Percentiles rank a stretch among this genome's conserved stretches.
Evolutionary conservation across 768 basidiomycete genomes (phyloP).

Genomic region (Podaxis carcinomalis): DNA sequence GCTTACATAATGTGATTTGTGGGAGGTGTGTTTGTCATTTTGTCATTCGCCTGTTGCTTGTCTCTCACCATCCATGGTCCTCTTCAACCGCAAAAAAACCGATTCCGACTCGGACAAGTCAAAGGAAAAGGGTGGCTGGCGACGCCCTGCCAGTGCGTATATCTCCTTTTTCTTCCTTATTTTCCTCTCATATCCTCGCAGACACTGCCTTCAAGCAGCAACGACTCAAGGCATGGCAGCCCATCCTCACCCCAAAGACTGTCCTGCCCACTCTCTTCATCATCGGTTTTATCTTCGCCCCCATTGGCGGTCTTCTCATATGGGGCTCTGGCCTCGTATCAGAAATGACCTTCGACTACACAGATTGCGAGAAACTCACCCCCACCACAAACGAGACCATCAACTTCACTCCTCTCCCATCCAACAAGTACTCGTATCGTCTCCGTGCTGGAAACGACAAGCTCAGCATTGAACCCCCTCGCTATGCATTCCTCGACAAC

Average conservation of each 20-base stretch:
- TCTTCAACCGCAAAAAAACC: constrained; percentile 55
- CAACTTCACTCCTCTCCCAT: constrained; percentile 51
- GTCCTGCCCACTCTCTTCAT: constrained; percentile 96
- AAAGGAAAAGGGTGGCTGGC: constrained; percentile 86
- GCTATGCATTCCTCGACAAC: constrained; percentile 71
- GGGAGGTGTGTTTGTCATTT: not conserved
- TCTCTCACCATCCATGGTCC: constrained; percentile 37
- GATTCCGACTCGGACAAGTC: constrained; percentile 34
- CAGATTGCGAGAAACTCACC: constrained; percentile 73
- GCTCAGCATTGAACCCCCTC: constrained; percentile 38
- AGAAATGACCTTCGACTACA: constrained; percentile 94
- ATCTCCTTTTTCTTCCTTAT: constrained; percentile 6
- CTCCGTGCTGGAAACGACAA: constrained; percentile 51
- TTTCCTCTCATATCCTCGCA: constrained; percentile 28
- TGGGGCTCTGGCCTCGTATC: constrained; percentile 85
- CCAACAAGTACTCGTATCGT: constrained; percentile 62
- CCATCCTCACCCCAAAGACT: constrained; percentile 95
- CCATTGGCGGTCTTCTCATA: constrained; percentile 90
- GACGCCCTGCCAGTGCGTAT: constrained; percentile 74
- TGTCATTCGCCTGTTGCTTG: not conserved
- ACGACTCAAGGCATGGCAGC: constrained; percentile 99
- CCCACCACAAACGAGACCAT: constrained; percentile 35
- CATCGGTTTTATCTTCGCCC: constrained; percentile 91
- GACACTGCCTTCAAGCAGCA: constrained; percentile 99
- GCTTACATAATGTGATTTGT: constrained; percentile 10